Conservation (phyloP, 2,329 filamentous ascomycete species). For the Hypoxylon sp. region DNA sequence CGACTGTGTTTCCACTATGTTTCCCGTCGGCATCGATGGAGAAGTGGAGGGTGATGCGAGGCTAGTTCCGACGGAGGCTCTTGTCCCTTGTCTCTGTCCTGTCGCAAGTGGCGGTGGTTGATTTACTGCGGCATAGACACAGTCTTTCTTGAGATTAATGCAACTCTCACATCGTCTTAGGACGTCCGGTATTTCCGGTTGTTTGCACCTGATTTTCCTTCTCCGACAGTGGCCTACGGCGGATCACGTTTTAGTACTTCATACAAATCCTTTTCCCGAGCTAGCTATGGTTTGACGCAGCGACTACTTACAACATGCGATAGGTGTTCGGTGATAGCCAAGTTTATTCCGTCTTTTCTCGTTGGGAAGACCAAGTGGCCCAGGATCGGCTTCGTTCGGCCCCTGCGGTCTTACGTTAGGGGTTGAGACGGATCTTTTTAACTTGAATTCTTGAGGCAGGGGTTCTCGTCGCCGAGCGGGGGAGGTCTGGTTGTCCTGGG, state of each 20-base stretch:
- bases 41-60: constrained; percentile 65
- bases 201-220: constrained; percentile 92
- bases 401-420: constrained; percentile 63
- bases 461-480: constrained; percentile 58
- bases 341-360: constrained; percentile 86
- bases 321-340: constrained; percentile 94
- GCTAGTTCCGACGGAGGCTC: constrained; percentile 59
- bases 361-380: constrained; percentile 56
- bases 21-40: constrained; percentile 61
- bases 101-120: constrained; percentile 67
- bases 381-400: constrained; percentile 56
- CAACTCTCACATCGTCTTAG: constrained; percentile 90
- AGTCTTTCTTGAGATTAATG: constrained; percentile 94
- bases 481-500: constrained; percentile 54
- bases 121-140: constrained; percentile 91
- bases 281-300: constrained; percentile 12
- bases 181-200: constrained; percentile 79
- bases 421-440: constrained; percentile 67
- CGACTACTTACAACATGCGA: constrained; percentile 87
- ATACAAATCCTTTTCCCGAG: constrained; percentile 2
- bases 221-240: constrained; percentile 86
- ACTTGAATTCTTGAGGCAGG: constrained; percentile 57
- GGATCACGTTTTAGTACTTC: constrained; percentile 37
- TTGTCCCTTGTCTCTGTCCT: constrained; percentile 60
- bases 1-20: constrained; percentile 60